A percentile compares a stretch with the other conserved stretches of the same genome.
Conservation (phyloP, 768 basidiomycete genomes). For the Fibroporia radiculosa region DNA sequence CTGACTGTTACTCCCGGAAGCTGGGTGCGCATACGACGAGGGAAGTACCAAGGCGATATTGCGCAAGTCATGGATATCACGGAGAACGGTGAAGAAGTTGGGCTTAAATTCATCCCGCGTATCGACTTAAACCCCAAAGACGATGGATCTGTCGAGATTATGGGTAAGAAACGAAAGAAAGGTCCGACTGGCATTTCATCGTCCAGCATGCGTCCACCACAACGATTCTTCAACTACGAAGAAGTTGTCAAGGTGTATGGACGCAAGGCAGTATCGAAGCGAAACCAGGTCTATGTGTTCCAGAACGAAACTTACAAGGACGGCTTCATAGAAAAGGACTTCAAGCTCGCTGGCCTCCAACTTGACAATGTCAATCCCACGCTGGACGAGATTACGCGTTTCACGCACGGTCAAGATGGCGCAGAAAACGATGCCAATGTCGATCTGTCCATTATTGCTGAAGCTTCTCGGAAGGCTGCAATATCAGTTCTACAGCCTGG, state of each 20-base stretch:
- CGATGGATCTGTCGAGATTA: constrained; percentile 44
- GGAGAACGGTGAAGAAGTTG: constrained; percentile 89
- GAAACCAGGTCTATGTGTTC: constrained; percentile 76
- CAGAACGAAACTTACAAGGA: constrained; percentile 90
- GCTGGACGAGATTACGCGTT: constrained; percentile 92
- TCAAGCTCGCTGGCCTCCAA: constrained; percentile 70
- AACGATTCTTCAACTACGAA: constrained; percentile 89
- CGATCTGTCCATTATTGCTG: constrained; percentile 86
- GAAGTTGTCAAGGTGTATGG: constrained; percentile 86
- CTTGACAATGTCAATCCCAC: constrained; percentile 92
- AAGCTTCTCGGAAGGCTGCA: constrained; percentile 86
- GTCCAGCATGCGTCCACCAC: constrained; percentile 71
- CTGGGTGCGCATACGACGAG: constrained; percentile 94
- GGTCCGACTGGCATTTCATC: constrained; percentile 35
- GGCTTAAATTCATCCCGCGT: constrained; percentile 91
- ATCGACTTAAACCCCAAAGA: constrained; percentile 93
- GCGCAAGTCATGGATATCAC: constrained; percentile 94
- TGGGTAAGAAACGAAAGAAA: constrained; percentile 75
- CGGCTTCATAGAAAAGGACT: constrained; percentile 95
- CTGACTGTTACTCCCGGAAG: constrained; percentile 74
- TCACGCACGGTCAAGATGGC: constrained; percentile 70
- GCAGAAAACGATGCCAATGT: constrained; percentile 61
- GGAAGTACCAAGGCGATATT: constrained; percentile 90
- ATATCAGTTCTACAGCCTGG: constrained; percentile 94
- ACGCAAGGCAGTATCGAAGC: constrained; percentile 64